phyloP scores from a whole-genome alignment of 2,329 filamentous ascomycete species.

The Scedosporium dehoogii region DNA sequence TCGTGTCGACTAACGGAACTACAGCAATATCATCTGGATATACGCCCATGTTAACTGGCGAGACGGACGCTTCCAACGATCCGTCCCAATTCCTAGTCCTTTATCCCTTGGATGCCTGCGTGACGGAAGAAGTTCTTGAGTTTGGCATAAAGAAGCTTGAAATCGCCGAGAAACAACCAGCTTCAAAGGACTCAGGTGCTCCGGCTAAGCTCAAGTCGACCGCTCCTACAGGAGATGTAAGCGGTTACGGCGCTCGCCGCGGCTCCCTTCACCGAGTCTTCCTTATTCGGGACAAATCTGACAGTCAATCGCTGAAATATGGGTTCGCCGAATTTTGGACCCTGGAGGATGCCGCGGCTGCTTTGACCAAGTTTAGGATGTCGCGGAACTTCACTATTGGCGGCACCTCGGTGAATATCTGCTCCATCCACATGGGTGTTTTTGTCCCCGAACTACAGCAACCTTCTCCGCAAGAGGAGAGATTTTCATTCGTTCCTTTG shows the following conservation, averaged over 20 bases:
- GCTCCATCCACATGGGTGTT: constrained; percentile 74
- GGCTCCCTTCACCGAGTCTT: constrained; percentile 70
- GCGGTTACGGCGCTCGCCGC: constrained; percentile 59
- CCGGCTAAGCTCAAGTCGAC: constrained; percentile 45
- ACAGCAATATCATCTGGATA: background rate
- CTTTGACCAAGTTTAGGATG: constrained; percentile 60
- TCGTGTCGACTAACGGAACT: background rate
- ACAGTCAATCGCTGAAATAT: constrained; percentile 66
- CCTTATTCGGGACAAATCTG: constrained; percentile 62
- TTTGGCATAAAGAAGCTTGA: constrained; percentile 67
- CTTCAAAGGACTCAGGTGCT: constrained; percentile 31
- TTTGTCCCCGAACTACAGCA: constrained; percentile 65
- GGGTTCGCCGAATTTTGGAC: constrained; percentile 78
- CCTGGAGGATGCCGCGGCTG: constrained; percentile 64
- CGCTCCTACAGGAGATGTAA: constrained; percentile 41
- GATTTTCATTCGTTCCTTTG: constrained; percentile 59
- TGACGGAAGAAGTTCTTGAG: constrained; percentile 63
- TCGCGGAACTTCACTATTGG: constrained; percentile 70
- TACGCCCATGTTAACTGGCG: constrained; percentile 31
- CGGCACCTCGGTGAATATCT: constrained; percentile 59
- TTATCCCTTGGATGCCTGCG: constrained; percentile 58
- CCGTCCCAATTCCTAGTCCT: constrained; percentile 70
- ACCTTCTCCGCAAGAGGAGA: constrained; percentile 41
- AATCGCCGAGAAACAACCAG: constrained; percentile 42
- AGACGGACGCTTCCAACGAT: constrained; percentile 39